Percentiles rank a stretch among this genome's conserved stretches.
phyloP scores from a whole-genome alignment of 768 basidiomycete genomes.

The Coprinopsis marcescibilis region DNA sequence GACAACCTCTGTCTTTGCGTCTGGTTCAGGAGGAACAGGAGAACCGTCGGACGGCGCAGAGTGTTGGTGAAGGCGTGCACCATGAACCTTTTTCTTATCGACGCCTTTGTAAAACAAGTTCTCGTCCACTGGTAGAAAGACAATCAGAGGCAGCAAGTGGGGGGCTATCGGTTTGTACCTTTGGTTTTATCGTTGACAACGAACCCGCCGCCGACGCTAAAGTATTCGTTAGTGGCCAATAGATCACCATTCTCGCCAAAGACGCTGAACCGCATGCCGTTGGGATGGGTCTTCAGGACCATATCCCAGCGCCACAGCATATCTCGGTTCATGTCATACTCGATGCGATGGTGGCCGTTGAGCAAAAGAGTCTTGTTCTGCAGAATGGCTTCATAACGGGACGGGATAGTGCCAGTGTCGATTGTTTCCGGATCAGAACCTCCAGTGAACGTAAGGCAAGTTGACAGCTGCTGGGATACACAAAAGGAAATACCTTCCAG shows the following conservation, averaged over 20 bases:
- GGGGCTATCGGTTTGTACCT: conserved; percentile 34
- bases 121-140: conserved; percentile 60
- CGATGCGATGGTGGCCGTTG: conserved; percentile 68
- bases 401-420: conserved; percentile 77
- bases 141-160: background rate
- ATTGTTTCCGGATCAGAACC: conserved; percentile 92
- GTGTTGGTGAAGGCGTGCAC: conserved; percentile 67
- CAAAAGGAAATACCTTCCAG: conserved; percentile 48
- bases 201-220: conserved; percentile 91
- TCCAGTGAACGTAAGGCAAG: conserved; percentile 15
- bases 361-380: conserved; percentile 61
- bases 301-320: conserved; percentile 92
- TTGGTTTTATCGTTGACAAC: conserved; percentile 94
- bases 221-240: conserved; percentile 93
- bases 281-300: conserved; percentile 84
- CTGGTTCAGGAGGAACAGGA: conserved; percentile 38
- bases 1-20: conserved; percentile 17
- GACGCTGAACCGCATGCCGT: conserved; percentile 89
- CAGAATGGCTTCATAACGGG: conserved; percentile 67
- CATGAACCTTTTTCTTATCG: conserved; percentile 74
- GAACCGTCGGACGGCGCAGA: conserved; percentile 5
- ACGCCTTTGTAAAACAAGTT: conserved; percentile 94
- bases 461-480: conserved; percentile 11
- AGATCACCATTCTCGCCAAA: conserved; percentile 79
- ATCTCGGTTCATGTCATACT: conserved; percentile 84